Conservation (phyloP, 371 early-diverging fungal genomes). For the Rhizomucor pusillus region DNA sequence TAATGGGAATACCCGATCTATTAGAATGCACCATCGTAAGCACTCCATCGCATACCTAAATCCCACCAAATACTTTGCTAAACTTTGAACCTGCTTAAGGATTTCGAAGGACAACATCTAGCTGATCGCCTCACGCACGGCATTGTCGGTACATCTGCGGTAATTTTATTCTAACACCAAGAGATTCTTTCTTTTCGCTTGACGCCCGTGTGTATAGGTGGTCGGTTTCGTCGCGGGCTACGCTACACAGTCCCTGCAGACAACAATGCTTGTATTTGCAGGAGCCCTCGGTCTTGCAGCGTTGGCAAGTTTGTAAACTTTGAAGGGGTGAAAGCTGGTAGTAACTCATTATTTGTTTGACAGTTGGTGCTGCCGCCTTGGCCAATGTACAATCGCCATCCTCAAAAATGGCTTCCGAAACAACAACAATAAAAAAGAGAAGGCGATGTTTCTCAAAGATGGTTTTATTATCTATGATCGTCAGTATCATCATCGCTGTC, state of each 20-base stretch:
- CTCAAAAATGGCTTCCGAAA: constrained; percentile 13
- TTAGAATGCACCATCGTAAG: constrained; percentile 16
- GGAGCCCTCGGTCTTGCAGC: constrained; percentile 7
- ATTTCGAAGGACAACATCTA: constrained; percentile 22
- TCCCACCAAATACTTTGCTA: constrained; percentile 2
- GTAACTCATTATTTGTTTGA: neutral
- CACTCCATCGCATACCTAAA: neutral
- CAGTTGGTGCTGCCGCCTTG: constrained; percentile 22
- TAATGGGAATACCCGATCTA: constrained; percentile 12
- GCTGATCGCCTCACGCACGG: constrained; percentile 23
- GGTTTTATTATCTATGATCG: neutral
- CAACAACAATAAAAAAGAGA: constrained; percentile 2
- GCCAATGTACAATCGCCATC: constrained; percentile 23
- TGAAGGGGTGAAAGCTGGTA: neutral
- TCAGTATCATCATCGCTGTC: constrained; percentile 15
- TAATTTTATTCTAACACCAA: constrained; percentile 9
- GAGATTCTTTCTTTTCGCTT: neutral
- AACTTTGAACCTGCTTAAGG: constrained; percentile 19
- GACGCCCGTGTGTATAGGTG: constrained; percentile 6
- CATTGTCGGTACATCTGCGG: constrained; percentile 25
- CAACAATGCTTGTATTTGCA: constrained; percentile 12
- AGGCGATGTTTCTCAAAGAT: neutral
- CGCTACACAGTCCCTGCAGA: constrained; percentile 7
- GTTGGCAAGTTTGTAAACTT: constrained; percentile 2
- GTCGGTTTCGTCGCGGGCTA: constrained; percentile 19